Evolutionary conservation across 2,329 filamentous ascomycete genomes (phyloP).

Genomic region (Biscogniauxia mediterranea): DNA sequence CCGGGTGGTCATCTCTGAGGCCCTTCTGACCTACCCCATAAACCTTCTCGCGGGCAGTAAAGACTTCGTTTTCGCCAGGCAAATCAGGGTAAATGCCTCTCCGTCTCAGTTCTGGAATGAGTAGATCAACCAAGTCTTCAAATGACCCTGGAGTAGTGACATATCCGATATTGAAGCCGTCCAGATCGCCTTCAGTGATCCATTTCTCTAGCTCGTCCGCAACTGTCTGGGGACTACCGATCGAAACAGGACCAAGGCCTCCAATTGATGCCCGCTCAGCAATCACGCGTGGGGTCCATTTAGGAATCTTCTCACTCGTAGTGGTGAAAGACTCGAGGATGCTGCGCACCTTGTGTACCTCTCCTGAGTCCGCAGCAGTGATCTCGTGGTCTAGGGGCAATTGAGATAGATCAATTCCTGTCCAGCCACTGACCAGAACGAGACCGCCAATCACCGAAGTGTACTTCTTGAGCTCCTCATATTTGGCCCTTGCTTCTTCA

Average conservation of each 20-base stretch:
- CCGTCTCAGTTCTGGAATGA: constrained; percentile 28
- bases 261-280: constrained; percentile 43
- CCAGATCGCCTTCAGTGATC: constrained; percentile 27
- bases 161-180: constrained; percentile 31
- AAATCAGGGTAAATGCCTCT: constrained; percentile 33
- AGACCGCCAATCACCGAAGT: constrained; percentile 53
- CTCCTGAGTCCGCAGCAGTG: constrained; percentile 48
- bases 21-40: constrained; percentile 59
- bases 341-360: constrained; percentile 50
- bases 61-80: constrained; percentile 31
- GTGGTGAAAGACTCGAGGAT: constrained; percentile 49
- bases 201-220: constrained; percentile 29
- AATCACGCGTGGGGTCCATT: constrained; percentile 45
- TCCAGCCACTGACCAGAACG: constrained; percentile 57
- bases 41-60: constrained; percentile 58
- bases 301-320: constrained; percentile 41
- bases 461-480: constrained; percentile 49
- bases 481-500: constrained; percentile 52
- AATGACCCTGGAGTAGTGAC: constrained; percentile 30
- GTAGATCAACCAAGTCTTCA: constrained; percentile 29
- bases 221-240: constrained; percentile 28
- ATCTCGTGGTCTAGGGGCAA: constrained; percentile 58
- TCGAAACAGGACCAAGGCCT: constrained; percentile 24
- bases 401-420: constrained; percentile 57
- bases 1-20: constrained; percentile 57